Percentiles rank a stretch among this genome's conserved stretches.
These are phyloP conservation scores for Acanthamoeba rhysodes DNA, from an alignment of 208 protist species.

Conservation along the genomic window DNA sequence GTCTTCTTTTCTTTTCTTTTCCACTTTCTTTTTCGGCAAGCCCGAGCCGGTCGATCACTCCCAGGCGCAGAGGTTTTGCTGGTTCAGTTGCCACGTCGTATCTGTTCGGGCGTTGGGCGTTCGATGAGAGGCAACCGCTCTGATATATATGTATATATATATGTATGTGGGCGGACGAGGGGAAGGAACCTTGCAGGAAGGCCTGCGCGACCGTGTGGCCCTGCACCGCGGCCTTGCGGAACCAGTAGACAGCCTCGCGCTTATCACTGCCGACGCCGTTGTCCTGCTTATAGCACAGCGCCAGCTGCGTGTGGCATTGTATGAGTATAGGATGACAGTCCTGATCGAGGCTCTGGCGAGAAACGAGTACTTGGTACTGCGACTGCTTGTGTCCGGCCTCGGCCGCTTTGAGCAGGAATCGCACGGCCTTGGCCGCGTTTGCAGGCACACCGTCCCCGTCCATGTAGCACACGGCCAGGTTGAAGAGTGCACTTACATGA, in stretches of 20 bases:
- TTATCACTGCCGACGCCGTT: slow-evolving; percentile 46
- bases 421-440: background rate
- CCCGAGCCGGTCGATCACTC: background rate
- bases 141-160: too few relatives aligned
- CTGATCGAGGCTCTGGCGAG: background rate
- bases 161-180: too few relatives aligned
- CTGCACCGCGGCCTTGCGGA: slow-evolving; percentile 67
- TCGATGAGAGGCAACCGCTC: background rate
- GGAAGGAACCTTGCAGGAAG: slow-evolving; percentile 66
- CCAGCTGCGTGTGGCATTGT: background rate
- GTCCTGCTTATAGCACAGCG: slow-evolving; percentile 70
- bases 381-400: slow-evolving; percentile 68
- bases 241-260: slow-evolving; percentile 61
- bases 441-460: slow-evolving; percentile 61
- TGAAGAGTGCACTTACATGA: slow-evolving; percentile 29
- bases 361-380: slow-evolving; percentile 40
- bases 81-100: slow-evolving; percentile 49
- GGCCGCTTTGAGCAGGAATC: slow-evolving; percentile 46
- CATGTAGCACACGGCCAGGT: slow-evolving; percentile 66
- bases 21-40: background rate
- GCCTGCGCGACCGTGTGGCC: slow-evolving; percentile 45
- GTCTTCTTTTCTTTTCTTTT: background rate
- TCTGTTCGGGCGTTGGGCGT: background rate
- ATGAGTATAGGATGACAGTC: background rate
- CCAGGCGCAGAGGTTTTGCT: slow-evolving; percentile 25